Evolutionary conservation across 2,329 filamentous ascomycete genomes (phyloP).

Genomic region (Penicillium italicum): DNA sequence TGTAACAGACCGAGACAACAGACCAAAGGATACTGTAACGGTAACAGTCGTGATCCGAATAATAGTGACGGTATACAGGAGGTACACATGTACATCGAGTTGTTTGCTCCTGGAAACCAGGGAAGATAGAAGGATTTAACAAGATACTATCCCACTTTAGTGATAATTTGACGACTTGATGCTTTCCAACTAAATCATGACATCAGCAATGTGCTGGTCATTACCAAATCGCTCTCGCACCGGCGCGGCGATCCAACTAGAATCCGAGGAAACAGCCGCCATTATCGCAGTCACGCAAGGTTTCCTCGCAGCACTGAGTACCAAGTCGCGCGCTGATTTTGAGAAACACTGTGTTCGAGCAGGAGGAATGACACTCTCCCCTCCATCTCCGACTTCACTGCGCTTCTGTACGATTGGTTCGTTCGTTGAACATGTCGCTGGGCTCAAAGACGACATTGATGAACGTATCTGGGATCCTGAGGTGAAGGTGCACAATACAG

Average conservation of each 20-base stretch:
- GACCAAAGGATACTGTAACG: not conserved
- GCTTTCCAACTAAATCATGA: not conserved
- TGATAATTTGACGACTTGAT: not conserved
- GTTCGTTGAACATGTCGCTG: slow-evolving; percentile 33
- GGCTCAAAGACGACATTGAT: slow-evolving; percentile 31
- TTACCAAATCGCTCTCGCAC: not conserved
- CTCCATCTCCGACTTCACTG: slow-evolving; percentile 27
- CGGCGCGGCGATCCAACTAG: not conserved
- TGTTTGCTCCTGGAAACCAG: not conserved
- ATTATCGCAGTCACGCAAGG: slow-evolving; percentile 30
- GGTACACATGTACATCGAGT: not conserved
- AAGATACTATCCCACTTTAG: not conserved
- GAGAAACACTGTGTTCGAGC: slow-evolving; percentile 35
- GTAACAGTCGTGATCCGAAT: not conserved
- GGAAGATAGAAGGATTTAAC: not conserved
- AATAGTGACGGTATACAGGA: not conserved
- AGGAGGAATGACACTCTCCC: slow-evolving; percentile 36
- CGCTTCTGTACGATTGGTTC: slow-evolving; percentile 37
- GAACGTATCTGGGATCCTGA: slow-evolving; percentile 37
- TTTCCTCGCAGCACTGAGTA: slow-evolving; percentile 31
- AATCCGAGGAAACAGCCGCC: slow-evolving; percentile 17
- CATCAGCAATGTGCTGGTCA: slow-evolving; percentile 17
- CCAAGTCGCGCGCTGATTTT: slow-evolving; percentile 31
- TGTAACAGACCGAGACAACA: not conserved
- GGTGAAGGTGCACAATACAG: slow-evolving; percentile 30